Percentiles rank a stretch among this genome's conserved stretches.
These are phyloP conservation scores for Antitrichia curtipendula DNA, from an alignment of 225 moss, liverwort and hornwort species.

Conservation along the genomic window DNA sequence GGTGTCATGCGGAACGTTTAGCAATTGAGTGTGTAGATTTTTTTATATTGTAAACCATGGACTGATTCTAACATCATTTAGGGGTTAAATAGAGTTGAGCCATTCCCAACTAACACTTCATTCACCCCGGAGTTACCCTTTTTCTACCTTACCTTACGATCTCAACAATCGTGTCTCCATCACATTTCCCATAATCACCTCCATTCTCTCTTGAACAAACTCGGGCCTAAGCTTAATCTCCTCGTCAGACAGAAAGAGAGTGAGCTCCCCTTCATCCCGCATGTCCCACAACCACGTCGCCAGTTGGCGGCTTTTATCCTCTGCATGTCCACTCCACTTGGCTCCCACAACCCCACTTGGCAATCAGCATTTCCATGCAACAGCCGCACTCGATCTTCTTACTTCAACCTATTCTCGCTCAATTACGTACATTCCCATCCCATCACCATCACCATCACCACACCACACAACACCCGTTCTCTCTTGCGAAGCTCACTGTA, in stretches of 20 bases:
- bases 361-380: background rate
- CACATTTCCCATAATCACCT: background rate
- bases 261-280: background rate
- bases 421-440: background rate
- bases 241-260: background rate
- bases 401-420: background rate
- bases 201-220: background rate
- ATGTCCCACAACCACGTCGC: background rate
- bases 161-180: background rate
- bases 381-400: background rate
- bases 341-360: background rate
- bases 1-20: too few species aligned
- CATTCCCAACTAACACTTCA: too few species aligned
- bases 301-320: background rate
- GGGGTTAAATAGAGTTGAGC: too few species aligned
- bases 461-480: too few species aligned
- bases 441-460: background rate
- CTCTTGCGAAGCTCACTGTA: background rate
- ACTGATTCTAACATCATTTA: too few species aligned
- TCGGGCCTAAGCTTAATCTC: background rate
- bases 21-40: too few species aligned
- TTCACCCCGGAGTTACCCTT: fast-evolving
- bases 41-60: too few species aligned
- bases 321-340: background rate
- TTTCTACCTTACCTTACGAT: background rate